phyloP scores from a whole-genome alignment of 208 protist genomes.

The Herpetomonas samuelpessoai region DNA sequence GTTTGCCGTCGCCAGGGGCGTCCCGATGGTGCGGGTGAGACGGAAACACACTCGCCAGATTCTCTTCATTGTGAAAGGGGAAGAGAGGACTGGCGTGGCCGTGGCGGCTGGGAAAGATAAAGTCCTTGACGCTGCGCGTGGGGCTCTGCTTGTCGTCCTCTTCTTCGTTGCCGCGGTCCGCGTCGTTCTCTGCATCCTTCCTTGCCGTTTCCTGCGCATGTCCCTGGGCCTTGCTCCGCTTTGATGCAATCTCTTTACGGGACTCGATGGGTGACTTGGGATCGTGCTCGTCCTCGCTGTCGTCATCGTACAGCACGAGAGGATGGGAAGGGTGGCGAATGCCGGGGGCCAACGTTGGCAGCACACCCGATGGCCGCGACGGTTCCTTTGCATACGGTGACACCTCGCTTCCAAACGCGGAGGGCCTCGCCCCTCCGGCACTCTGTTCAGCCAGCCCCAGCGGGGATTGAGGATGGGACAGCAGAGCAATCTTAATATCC shows the following conservation, averaged over 20 bases:
- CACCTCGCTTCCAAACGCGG: no score
- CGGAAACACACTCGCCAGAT: not conserved
- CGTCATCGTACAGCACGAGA: no score
- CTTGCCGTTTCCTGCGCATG: slow-evolving; percentile 5
- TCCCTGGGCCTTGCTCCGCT: not conserved
- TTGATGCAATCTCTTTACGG: not conserved
- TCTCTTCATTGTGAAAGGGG: not conserved
- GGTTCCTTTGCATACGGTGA: no score
- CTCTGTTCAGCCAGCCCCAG: no score
- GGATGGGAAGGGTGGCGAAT: no score
- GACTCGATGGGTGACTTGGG: not conserved
- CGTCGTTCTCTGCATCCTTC: not conserved
- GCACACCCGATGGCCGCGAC: no score
- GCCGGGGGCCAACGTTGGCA: no score
- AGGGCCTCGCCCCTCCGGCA: no score
- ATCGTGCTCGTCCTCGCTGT: slow-evolving; percentile 9
- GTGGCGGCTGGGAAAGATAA: slow-evolving; percentile 13
- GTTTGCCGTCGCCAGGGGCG: not conserved
- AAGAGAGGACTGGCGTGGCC: slow-evolving; percentile 3
- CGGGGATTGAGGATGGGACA: not conserved
- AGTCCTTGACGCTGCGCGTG: slow-evolving; percentile 13
- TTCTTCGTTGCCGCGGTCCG: not conserved
- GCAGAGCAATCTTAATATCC: not conserved
- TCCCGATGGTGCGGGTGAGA: not conserved
- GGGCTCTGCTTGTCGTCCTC: slow-evolving; percentile 6